Evolutionary conservation across 331 rosid genomes (phyloP).

Genomic region (Pyrus hybrid): DNA sequence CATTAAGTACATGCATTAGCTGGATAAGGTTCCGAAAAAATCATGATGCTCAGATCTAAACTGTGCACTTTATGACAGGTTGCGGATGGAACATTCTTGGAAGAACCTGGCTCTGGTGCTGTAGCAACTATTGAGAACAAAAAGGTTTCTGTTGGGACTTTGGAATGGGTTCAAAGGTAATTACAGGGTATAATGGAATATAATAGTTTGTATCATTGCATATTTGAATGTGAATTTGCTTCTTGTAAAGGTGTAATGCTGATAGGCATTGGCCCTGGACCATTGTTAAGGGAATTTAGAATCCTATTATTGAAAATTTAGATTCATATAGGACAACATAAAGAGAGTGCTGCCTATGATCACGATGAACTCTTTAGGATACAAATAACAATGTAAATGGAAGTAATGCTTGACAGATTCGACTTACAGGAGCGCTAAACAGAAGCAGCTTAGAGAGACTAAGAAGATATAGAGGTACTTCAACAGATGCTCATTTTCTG

Average conservation of each 20-base stretch:
- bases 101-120: slow-evolving; percentile 97
- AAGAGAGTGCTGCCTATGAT: not conserved
- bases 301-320: not conserved
- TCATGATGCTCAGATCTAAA: not conserved
- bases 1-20: not conserved
- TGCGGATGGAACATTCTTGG: slow-evolving; percentile 75
- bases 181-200: not conserved
- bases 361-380: not conserved
- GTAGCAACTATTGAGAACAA: slow-evolving; percentile 60
- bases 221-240: not conserved
- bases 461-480: not conserved
- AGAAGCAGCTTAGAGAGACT: not conserved
- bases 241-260: not conserved
- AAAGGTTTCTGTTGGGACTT: slow-evolving; percentile 80
- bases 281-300: not conserved
- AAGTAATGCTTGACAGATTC: not conserved
- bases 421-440: not conserved
- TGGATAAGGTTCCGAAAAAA: not conserved
- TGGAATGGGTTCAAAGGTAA: slow-evolving; percentile 91
- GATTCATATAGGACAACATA: not conserved
- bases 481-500: not conserved
- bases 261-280: not conserved
- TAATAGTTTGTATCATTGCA: not conserved
- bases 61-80: slow-evolving; percentile 32
- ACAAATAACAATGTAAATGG: not conserved